A percentile compares a stretch with the other conserved stretches of the same genome.
Conservation (phyloP, 352 stramenopile species). For the Achlya hypogyna region DNA sequence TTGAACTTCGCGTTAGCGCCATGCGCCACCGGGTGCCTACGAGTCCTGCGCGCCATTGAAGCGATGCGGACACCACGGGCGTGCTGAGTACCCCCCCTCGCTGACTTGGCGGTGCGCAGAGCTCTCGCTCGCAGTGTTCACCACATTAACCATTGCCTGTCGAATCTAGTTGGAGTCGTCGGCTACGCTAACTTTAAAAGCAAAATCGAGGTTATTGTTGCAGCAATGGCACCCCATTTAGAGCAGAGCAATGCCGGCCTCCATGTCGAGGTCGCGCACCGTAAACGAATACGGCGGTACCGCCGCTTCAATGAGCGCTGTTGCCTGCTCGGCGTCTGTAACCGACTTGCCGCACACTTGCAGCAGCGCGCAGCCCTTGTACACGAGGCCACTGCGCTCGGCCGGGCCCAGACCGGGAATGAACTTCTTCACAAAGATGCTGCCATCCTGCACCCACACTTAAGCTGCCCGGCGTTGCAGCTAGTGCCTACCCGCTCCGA, state of each 20-base stretch:
- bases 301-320: constrained; percentile 57
- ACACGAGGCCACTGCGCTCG: constrained; percentile 55
- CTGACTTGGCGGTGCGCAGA: too few relatives aligned
- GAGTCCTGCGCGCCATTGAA: too few relatives aligned
- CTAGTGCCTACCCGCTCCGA: constrained; percentile 21
- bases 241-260: constrained; percentile 21
- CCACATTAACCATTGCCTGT: too few relatives aligned
- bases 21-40: too few relatives aligned
- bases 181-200: too few relatives aligned
- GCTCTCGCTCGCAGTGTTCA: too few relatives aligned
- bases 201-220: too few relatives aligned
- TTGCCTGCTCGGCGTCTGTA: constrained; percentile 40
- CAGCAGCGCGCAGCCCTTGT: constrained; percentile 51
- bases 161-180: too few relatives aligned
- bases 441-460: constrained; percentile 56
- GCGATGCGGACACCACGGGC: too few relatives aligned
- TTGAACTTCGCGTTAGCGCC: too few relatives aligned
- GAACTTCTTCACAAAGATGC: constrained; percentile 69
- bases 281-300: constrained; percentile 47
- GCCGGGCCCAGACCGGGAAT: constrained; percentile 63
- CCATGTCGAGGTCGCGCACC: constrained; percentile 68
- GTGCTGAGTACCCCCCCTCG: too few relatives aligned
- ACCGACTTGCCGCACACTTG: constrained; percentile 70
- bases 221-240: background rate
- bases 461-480: background rate